phyloP scores from a whole-genome alignment of 108 stramenopile genomes.

The Nitzschia putrida region DNA sequence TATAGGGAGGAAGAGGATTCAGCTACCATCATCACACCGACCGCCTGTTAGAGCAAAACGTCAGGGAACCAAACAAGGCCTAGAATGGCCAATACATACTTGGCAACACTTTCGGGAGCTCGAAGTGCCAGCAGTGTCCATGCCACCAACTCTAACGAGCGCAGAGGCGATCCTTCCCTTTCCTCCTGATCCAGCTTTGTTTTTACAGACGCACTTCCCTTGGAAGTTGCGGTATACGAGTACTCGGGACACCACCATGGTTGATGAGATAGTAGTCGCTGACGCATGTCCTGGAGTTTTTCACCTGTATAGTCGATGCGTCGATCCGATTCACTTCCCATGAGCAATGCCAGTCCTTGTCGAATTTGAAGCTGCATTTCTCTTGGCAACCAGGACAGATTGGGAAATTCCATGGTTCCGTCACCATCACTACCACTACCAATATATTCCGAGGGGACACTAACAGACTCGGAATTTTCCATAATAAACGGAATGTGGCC shows the following conservation, averaged over 20 bases:
- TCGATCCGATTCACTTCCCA: not conserved
- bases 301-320: no score
- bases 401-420: not conserved
- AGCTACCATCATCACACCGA: no score
- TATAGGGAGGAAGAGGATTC: no score
- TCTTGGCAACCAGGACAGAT: not conserved
- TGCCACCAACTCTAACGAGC: not conserved
- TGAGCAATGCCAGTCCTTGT: constrained; percentile 4
- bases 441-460: not conserved
- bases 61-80: constrained; percentile 14
- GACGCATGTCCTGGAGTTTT: no score
- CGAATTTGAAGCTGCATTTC: not conserved
- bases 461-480: not conserved
- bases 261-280: no score
- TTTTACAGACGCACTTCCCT: no score
- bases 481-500: constrained; percentile 59
- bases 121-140: constrained; percentile 4
- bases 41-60: not conserved
- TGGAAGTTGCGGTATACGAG: no score
- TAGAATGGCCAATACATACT: constrained; percentile 7
- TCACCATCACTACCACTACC: constrained; percentile 21
- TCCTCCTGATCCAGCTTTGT: no score
- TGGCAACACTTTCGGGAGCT: constrained; percentile 20
- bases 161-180: no score
- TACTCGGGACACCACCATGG: no score